A percentile compares a stretch with the other conserved stretches of the same genome.
phyloP scores from a whole-genome alignment of 2,329 filamentous ascomycete genomes.

The Grosmannia huntii region DNA sequence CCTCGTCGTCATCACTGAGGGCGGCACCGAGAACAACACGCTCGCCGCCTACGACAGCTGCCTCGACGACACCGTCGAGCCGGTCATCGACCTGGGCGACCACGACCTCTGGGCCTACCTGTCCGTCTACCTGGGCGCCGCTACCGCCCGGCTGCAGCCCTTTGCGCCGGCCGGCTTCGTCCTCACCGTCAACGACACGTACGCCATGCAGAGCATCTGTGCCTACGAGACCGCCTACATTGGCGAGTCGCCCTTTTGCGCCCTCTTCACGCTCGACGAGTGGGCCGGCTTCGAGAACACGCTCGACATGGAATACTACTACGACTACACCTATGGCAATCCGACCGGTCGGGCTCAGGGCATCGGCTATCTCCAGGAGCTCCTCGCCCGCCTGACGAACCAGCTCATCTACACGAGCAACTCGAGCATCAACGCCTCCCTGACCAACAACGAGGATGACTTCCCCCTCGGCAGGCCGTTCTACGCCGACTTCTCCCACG shows the following conservation, averaged over 20 bases:
- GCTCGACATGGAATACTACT: constrained; percentile 38
- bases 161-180: constrained; percentile 34
- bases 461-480: constrained; percentile 36
- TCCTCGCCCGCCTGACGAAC: constrained; percentile 32
- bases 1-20: constrained; percentile 37
- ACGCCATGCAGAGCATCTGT: constrained; percentile 38
- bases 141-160: constrained; percentile 30
- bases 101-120: constrained; percentile 29
- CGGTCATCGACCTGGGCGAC: constrained; percentile 25
- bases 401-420: constrained; percentile 33
- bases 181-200: constrained; percentile 35
- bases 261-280: constrained; percentile 39
- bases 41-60: constrained; percentile 39
- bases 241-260: constrained; percentile 36
- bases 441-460: constrained; percentile 28
- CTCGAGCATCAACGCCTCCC: constrained; percentile 36
- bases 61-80: constrained; percentile 23
- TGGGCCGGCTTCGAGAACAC: constrained; percentile 41
- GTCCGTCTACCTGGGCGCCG: constrained; percentile 28
- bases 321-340: constrained; percentile 31
- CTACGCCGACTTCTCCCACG: constrained; percentile 40
- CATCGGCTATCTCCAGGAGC: constrained; percentile 38
- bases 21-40: constrained; percentile 37
- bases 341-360: constrained; percentile 39
- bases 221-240: constrained; percentile 39